Conservation (phyloP, 139 green algal genomes). For the Ulvella scutata region DNA sequence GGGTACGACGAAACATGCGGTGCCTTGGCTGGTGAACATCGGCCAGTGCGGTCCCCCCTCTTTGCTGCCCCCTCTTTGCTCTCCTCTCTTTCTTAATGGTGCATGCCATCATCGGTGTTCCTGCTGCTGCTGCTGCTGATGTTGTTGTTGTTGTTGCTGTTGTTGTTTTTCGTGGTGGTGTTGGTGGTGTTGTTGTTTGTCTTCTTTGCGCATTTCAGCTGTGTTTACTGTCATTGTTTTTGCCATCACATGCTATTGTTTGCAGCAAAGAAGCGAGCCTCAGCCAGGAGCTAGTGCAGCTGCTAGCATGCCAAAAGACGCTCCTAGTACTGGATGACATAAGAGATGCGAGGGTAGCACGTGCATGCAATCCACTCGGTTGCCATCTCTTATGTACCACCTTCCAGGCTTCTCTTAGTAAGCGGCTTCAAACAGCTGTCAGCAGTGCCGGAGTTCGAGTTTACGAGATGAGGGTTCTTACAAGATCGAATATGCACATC, state of each 20-base stretch:
- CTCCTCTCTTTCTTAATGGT: no score
- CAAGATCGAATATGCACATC: background rate
- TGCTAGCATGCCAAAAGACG: background rate
- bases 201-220: no score
- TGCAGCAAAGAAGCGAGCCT: background rate
- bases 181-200: no score
- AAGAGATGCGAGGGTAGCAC: background rate
- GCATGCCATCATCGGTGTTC: no score
- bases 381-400: background rate
- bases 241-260: background rate
- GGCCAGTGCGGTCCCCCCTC: background rate
- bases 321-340: background rate
- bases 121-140: no score
- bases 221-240: no score
- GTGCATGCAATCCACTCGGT: background rate
- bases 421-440: slow-evolving; percentile 1
- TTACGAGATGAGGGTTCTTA: background rate
- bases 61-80: background rate
- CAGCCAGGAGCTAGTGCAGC: background rate
- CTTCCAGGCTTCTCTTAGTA: background rate
- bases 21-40: background rate
- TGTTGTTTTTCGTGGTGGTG: no score
- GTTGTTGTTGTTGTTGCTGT: no score
- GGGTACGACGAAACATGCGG: background rate
- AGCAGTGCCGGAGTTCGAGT: background rate